Conservation (phyloP, 2,329 filamentous ascomycete genomes). For the Monilinia fructigena region DNA sequence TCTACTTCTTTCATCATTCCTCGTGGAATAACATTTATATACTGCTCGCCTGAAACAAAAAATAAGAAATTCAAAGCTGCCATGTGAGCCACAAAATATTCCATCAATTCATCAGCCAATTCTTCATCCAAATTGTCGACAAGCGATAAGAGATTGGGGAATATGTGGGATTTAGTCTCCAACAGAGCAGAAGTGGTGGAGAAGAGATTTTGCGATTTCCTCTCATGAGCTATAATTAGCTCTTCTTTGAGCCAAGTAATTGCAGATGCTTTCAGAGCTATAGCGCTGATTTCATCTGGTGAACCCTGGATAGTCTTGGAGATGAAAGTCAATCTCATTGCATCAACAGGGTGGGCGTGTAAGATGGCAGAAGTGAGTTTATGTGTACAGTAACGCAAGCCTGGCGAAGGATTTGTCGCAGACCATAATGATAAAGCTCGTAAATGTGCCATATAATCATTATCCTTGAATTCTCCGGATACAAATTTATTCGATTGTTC, state of each 20-base stretch:
- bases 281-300: constrained; percentile 47
- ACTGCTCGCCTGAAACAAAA: constrained; percentile 52
- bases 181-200: constrained; percentile 55
- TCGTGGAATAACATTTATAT: constrained; percentile 51
- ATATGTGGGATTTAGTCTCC: constrained; percentile 59
- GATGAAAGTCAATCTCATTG: constrained; percentile 59
- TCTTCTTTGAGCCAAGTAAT: constrained; percentile 65
- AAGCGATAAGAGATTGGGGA: constrained; percentile 55
- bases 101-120: constrained; percentile 52
- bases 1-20: constrained; percentile 58
- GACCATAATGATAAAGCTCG: constrained; percentile 46
- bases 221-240: constrained; percentile 46
- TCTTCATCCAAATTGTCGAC: constrained; percentile 45
- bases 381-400: constrained; percentile 41
- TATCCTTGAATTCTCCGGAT: constrained; percentile 39
- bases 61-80: constrained; percentile 61
- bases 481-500: constrained; percentile 50
- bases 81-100: constrained; percentile 54
- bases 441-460: constrained; percentile 58
- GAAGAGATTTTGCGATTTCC: constrained; percentile 46
- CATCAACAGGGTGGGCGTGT: constrained; percentile 59
- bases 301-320: constrained; percentile 66
- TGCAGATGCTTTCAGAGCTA: constrained; percentile 60
- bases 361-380: constrained; percentile 41
- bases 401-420: constrained; percentile 43